A percentile compares a stretch with the other conserved stretches of the same genome.
Evolutionary conservation across 345 rosid genomes (phyloP).

Genomic region (Geranium brycei): DNA sequence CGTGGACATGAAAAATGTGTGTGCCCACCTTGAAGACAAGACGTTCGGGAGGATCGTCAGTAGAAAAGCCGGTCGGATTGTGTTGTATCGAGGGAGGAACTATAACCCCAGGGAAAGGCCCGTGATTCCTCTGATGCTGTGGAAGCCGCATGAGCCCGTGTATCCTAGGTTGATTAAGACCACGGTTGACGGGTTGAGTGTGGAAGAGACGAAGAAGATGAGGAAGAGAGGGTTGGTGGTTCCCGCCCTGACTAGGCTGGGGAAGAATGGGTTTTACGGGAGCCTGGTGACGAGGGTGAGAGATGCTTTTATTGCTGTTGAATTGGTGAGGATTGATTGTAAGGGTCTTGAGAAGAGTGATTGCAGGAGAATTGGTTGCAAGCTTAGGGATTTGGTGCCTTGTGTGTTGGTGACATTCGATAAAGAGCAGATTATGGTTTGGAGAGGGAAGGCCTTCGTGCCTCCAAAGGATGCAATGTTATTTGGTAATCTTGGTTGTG

Average conservation of each 20-base stretch:
- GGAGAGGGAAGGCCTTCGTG: slow-evolving; percentile 64
- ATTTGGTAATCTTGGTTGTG: slow-evolving; percentile 17
- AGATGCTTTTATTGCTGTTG: slow-evolving; percentile 67
- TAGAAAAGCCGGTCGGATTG: slow-evolving; percentile 61
- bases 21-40: slow-evolving; percentile 34
- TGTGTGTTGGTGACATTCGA: slow-evolving; percentile 79
- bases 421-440: slow-evolving; percentile 79
- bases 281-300: slow-evolving; percentile 83
- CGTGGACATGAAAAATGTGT: slow-evolving; percentile 69
- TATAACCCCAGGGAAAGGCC: slow-evolving; percentile 69
- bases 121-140: slow-evolving; percentile 68
- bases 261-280: slow-evolving; percentile 86
- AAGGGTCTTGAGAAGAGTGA: slow-evolving; percentile 72
- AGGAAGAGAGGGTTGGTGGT: slow-evolving; percentile 66
- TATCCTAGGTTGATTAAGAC: slow-evolving; percentile 83
- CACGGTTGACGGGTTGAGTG: slow-evolving; percentile 63
- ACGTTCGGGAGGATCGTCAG: slow-evolving; percentile 62
- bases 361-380: slow-evolving; percentile 87
- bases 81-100: slow-evolving; percentile 76
- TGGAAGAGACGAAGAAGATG: slow-evolving; percentile 76
- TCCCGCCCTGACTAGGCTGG: slow-evolving; percentile 68
- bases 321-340: slow-evolving; percentile 75
- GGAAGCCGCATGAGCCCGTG: slow-evolving; percentile 90
- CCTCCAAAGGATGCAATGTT: slow-evolving; percentile 34
- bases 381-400: slow-evolving; percentile 82